A percentile compares a stretch with the other conserved stretches of the same genome.
phyloP scores from a whole-genome alignment of 257 asterid genomes.

The Nicotiana attenuata region DNA sequence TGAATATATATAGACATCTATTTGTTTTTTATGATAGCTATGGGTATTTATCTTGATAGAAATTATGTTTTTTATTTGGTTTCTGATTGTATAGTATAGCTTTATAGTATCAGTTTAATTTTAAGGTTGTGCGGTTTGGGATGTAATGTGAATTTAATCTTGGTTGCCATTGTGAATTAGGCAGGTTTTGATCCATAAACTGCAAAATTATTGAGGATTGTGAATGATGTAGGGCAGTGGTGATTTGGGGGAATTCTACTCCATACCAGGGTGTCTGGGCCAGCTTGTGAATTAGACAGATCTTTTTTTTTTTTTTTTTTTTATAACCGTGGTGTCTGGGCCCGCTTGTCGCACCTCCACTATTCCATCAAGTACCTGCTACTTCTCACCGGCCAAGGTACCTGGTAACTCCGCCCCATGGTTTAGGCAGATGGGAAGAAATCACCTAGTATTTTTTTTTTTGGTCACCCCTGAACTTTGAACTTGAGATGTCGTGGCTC shows the following conservation, averaged over 20 bases:
- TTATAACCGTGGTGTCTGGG: too few relatives aligned
- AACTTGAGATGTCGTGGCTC: too few relatives aligned
- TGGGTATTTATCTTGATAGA: background rate
- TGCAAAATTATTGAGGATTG: background rate
- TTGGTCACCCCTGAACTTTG: too few relatives aligned
- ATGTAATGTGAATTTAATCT: background rate
- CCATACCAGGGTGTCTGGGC: background rate
- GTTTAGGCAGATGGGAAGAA: too few relatives aligned
- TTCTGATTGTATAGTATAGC: background rate
- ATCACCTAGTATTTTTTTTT: too few relatives aligned
- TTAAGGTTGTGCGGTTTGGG: background rate
- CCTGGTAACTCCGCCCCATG: too few relatives aligned
- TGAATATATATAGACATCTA: background rate
- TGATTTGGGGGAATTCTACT: background rate
- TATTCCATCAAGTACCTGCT: too few relatives aligned
- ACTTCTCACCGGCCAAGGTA: too few relatives aligned
- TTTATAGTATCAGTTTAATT: background rate
- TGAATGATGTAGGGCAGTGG: background rate
- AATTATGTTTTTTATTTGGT: background rate
- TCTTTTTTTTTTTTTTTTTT: too few relatives aligned
- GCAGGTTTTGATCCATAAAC: background rate
- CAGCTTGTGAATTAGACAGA: too few relatives aligned
- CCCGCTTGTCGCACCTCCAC: too few relatives aligned
- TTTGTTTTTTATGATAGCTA: background rate
- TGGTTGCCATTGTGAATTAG: background rate